Evolutionary conservation across 192 early-diverging fungal species (phyloP), one percentile per base, ranked within the genome.

Genomic region (Cetraspora pellucida): DNA sequence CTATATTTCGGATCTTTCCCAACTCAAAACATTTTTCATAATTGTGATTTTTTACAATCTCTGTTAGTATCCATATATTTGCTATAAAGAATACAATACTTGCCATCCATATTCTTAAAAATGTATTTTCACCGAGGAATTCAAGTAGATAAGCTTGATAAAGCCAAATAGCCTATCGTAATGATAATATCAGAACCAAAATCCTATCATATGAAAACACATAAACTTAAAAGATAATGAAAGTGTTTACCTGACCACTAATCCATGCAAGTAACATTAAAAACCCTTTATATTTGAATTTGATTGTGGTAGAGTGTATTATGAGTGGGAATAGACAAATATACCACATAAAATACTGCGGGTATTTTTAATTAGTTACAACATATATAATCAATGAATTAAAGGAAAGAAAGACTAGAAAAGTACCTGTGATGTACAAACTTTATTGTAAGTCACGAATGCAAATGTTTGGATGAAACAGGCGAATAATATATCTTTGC

Each of bases 281-380:
- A 23, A 91, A 30, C 0, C 91, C 91, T 21, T 80, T 81, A 77
- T 84, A 84, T 43, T 75, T 67, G 13, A 92, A 74, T 21, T 60
- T 69, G 14, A 90, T 77, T 8, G 77, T 74, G 45, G 83, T 90
- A 44, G 79, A 88, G 16, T 93, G 95, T 74, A 97, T 84, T 17
- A 97, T 85, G 10, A 98, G 77, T 25, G 97, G 97, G 30, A 98
- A 82, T 21, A 97, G 85, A 82, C 94, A 95, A 17, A 97, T 88
- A 79, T 98, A 98, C 97, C 97, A 99, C 95, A 99, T 97, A 81
- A 99, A 99, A 77, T 99, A 98, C 93, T 98, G 67, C 9, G 60
- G 43, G 11, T 60, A 49, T 37, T 3, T 30, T 60, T 63, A n/a
- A n/a, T 65, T 21, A n/a, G n/a, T 10, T 65, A 44, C 43, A 4